These are phyloP conservation scores for Mycocentrospora acerina DNA, from an alignment of 2,329 filamentous ascomycete genomes.

Conservation along the genomic window DNA sequence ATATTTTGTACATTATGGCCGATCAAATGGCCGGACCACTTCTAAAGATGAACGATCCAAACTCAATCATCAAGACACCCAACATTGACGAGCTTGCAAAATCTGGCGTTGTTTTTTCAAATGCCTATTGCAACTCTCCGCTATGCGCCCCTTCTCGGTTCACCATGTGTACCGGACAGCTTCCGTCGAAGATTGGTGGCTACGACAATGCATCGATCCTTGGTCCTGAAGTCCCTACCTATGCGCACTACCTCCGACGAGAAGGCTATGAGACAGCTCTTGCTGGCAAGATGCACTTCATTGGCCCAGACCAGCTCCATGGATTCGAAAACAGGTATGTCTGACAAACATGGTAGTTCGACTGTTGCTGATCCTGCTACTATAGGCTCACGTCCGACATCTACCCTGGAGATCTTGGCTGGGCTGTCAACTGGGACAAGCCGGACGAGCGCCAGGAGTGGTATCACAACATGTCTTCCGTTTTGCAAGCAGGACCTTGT, in stretches of 20 bases:
- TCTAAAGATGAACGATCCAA: conserved; percentile 86
- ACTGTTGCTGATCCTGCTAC: conserved; percentile 1
- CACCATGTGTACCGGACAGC: conserved; percentile 89
- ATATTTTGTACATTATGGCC: conserved; percentile 93
- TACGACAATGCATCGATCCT: conserved; percentile 91
- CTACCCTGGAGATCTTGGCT: conserved; percentile 91
- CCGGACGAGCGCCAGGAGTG: conserved; percentile 82
- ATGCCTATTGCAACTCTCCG: conserved; percentile 90
- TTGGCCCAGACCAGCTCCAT: conserved; percentile 85
- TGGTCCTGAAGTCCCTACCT: conserved; percentile 81
- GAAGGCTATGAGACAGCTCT: conserved; percentile 87
- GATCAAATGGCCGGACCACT: conserved; percentile 90
- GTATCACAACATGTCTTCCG: conserved; percentile 93
- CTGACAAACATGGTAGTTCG: neutral
- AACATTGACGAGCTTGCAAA: conserved; percentile 82
- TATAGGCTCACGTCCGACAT: conserved; percentile 85
- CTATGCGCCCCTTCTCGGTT: conserved; percentile 91
- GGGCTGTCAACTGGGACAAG: conserved; percentile 94
- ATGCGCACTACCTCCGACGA: conserved; percentile 84
- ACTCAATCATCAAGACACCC: conserved; percentile 88
- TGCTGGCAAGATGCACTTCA: conserved; percentile 97
- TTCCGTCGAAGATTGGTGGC: conserved; percentile 87
- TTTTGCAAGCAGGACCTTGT: conserved; percentile 84
- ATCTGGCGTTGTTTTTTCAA: conserved; percentile 85
- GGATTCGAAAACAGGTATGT: conserved; percentile 72